Evolutionary conservation across 805 yeast genomes (phyloP).

Genomic region (Candida xyloterini): DNA sequence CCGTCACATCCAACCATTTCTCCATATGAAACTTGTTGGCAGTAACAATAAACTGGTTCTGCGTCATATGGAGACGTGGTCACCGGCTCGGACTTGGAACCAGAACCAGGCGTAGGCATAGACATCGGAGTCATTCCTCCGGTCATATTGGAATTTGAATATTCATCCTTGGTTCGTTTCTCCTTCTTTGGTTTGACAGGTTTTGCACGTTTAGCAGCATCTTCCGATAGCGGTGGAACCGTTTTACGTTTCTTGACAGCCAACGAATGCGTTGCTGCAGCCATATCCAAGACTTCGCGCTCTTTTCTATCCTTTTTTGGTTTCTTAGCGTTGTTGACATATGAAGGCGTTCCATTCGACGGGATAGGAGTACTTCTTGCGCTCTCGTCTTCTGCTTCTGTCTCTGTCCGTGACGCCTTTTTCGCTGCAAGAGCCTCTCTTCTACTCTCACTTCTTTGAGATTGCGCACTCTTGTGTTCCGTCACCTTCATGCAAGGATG

Average conservation of each 20-base stretch:
- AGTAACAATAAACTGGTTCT: conserved; percentile 92
- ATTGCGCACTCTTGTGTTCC: conserved; percentile 61
- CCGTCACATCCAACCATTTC: conserved; percentile 99
- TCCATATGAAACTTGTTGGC: conserved; percentile 95
- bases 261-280: neutral
- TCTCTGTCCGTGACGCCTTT: conserved; percentile 46
- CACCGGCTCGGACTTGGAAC: conserved; percentile 10
- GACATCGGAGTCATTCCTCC: conserved; percentile 9
- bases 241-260: conserved; percentile 8
- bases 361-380: conserved; percentile 21
- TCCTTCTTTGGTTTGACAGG: conserved; percentile 21
- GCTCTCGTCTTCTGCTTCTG: conserved; percentile 25
- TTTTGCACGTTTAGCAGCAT: conserved; percentile 15
- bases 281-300: conserved; percentile 4
- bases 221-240: conserved; percentile 1
- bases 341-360: conserved; percentile 10
- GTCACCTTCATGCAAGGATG: conserved; percentile 86
- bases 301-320: conserved; percentile 18
- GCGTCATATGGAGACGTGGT: conserved; percentile 22
- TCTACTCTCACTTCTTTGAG: conserved; percentile 78
- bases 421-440: conserved; percentile 92
- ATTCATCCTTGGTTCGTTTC: conserved; percentile 13
- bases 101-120: conserved; percentile 8
- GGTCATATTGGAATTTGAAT: conserved; percentile 1
- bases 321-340: conserved; percentile 9